A percentile compares a stretch with the other conserved stretches of the same genome.
These are phyloP conservation scores for Hordeum vulgare DNA, from an alignment of 176 grass and related monocot genomes.

Conservation along the genomic window DNA sequence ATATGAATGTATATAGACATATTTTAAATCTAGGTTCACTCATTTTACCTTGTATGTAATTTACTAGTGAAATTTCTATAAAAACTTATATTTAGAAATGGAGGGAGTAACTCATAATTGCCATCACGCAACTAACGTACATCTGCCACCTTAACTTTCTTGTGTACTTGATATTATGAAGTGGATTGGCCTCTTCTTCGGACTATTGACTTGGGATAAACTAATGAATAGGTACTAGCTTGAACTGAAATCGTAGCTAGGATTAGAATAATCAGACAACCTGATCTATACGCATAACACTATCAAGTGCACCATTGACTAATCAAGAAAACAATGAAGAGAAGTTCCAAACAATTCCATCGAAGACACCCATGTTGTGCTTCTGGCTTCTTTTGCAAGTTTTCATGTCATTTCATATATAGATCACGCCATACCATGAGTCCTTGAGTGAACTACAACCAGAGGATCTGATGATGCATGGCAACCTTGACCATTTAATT, in stretches of 20 bases:
- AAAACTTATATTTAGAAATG: no score
- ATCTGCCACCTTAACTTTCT: background rate
- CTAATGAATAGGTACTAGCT: background rate
- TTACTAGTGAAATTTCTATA: no score
- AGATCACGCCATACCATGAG: conserved; percentile 7
- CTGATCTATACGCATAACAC: background rate
- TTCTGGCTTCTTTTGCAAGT: conserved; percentile 1
- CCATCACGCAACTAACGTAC: background rate
- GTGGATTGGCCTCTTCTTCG: background rate
- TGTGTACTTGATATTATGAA: background rate
- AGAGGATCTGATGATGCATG: background rate
- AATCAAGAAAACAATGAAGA: background rate
- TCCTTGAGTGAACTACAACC: background rate
- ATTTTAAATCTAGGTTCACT: no score
- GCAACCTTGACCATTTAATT: background rate
- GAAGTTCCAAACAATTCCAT: background rate
- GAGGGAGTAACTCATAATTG: no score
- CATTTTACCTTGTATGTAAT: no score
- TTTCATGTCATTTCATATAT: background rate
- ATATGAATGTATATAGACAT: no score
- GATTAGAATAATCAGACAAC: background rate
- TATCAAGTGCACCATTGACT: conserved; percentile 1
- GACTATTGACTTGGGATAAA: background rate
- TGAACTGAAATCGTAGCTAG: background rate
- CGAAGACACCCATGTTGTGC: background rate